These are phyloP conservation scores for Plasmopara halstedii DNA, from an alignment of 352 stramenopile genomes.

Conservation along the genomic window DNA sequence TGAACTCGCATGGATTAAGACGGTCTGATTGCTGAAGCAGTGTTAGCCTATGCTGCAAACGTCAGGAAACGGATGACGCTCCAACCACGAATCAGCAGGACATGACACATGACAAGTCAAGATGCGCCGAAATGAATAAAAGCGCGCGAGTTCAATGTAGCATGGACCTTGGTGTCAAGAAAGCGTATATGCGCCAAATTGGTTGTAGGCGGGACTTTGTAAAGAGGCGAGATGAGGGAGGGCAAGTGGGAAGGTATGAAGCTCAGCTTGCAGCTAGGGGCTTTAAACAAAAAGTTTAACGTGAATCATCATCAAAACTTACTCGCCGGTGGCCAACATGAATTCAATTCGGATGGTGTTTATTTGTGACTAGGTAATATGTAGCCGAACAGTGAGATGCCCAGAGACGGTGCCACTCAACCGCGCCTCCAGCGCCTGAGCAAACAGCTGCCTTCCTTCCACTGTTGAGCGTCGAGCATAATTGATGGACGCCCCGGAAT, in stretches of 20 bases:
- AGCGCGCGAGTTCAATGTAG: background rate
- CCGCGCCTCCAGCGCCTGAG: too few species aligned
- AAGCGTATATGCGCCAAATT: background rate
- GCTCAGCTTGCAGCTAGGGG: background rate
- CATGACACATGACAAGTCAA: background rate
- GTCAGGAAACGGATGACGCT: background rate
- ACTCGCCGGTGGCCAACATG: background rate
- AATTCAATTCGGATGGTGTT: background rate
- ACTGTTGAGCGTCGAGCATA: too few species aligned
- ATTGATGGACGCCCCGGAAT: too few species aligned
- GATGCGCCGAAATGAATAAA: background rate
- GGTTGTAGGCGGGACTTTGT: background rate
- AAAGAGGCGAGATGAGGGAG: background rate
- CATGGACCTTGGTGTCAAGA: background rate
- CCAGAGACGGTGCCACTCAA: too few species aligned
- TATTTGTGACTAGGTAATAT: background rate
- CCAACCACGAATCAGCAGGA: background rate
- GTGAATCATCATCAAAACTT: background rate
- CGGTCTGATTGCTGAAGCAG: background rate
- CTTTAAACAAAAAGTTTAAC: background rate
- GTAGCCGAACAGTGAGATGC: background rate
- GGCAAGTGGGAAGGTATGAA: background rate
- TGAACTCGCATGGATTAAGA: background rate
- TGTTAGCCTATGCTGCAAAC: background rate
- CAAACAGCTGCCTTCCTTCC: too few species aligned